Conservation (phyloP, 345 rosid species). For the Populus deltoides region DNA sequence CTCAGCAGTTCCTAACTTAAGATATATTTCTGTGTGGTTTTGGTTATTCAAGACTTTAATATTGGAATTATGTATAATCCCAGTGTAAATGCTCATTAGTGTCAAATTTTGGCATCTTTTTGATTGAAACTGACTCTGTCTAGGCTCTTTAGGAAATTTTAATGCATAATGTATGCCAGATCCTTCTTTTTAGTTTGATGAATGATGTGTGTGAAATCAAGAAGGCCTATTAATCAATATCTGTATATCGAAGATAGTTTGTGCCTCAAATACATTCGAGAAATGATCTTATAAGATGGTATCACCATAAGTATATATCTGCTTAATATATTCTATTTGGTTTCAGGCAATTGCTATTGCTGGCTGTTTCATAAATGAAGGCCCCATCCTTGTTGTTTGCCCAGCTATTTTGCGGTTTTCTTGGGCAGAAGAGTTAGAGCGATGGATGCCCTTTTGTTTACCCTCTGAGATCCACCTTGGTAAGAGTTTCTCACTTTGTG, state of each 20-base stretch:
- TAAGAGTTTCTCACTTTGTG: slow-evolving; percentile 22
- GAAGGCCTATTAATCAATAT: not conserved
- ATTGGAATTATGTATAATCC: not conserved
- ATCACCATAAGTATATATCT: not conserved
- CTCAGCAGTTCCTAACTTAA: not conserved
- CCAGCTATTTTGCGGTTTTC: slow-evolving; percentile 86
- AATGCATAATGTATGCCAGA: too few species aligned
- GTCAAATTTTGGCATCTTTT: not conserved
- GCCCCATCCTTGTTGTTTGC: slow-evolving; percentile 85
- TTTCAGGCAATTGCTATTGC: slow-evolving; percentile 91
- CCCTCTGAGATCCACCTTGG: slow-evolving; percentile 95
- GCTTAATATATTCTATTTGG: slow-evolving; percentile 17
- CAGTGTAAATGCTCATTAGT: not conserved
- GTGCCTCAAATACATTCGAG: not conserved
- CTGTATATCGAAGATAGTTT: not conserved
- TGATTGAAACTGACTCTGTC: not conserved
- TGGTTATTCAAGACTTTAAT: not conserved
- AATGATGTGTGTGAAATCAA: not conserved
- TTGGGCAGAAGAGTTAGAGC: slow-evolving; percentile 97
- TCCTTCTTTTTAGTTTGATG: not conserved
- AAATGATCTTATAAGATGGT: slow-evolving; percentile 7
- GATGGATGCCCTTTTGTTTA: slow-evolving; percentile 84
- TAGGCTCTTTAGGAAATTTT: not conserved
- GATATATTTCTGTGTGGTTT: not conserved
- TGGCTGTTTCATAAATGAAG: slow-evolving; percentile 71